phyloP scores from a whole-genome alignment of 2,329 filamentous ascomycete genomes.

The Pseudopyrenochaeta lycopersici region DNA sequence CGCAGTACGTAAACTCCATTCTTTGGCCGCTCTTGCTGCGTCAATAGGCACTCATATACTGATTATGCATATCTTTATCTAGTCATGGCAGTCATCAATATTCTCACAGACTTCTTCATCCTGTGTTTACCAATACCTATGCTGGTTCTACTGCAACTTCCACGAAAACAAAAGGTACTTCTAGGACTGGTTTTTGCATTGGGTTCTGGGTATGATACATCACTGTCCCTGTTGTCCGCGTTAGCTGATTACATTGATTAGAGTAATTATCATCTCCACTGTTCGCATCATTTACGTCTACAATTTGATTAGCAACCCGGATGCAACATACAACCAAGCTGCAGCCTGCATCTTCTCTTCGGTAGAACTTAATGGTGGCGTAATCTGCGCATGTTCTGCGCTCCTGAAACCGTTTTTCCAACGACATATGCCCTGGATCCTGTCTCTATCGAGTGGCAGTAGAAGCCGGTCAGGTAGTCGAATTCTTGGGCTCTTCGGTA shows the following conservation, averaged over 20 bases:
- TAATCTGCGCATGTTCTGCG: constrained; percentile 26
- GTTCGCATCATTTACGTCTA: constrained; percentile 32
- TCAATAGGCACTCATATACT: no score
- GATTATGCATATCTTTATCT: no score
- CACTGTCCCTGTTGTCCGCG: background rate
- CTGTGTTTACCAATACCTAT: constrained; percentile 37
- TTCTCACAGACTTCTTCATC: constrained; percentile 47
- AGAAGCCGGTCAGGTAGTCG: constrained; percentile 11
- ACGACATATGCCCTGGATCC: constrained; percentile 17
- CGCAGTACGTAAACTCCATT: no score
- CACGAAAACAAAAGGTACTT: constrained; percentile 36
- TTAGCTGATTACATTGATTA: constrained; percentile 2
- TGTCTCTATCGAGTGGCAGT: constrained; percentile 13
- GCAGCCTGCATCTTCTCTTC: constrained; percentile 26
- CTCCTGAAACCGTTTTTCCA: constrained; percentile 27
- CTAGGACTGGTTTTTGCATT: constrained; percentile 40
- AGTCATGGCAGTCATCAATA: constrained; percentile 38
- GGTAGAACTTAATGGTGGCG: constrained; percentile 26
- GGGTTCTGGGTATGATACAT: constrained; percentile 26
- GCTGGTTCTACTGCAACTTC: constrained; percentile 33
- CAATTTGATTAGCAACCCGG: constrained; percentile 21
- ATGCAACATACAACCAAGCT: constrained; percentile 27
- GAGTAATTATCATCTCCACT: constrained; percentile 25
- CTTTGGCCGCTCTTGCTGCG: no score
- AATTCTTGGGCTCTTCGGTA: constrained; percentile 13